phyloP scores from a whole-genome alignment of 768 basidiomycete species.

The Pholiota molesta region DNA sequence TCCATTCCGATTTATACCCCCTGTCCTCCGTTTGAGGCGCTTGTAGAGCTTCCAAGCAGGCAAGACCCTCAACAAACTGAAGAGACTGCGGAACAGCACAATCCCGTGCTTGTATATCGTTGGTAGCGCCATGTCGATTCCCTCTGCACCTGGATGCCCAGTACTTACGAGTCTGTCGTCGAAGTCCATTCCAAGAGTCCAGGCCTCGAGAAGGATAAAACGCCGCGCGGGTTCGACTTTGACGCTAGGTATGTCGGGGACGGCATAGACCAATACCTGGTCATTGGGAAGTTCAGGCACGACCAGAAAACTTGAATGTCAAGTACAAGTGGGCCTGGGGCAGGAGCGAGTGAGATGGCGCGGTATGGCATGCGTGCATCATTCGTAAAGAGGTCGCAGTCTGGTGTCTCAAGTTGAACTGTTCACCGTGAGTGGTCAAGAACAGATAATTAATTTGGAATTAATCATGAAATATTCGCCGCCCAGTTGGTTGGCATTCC shows the following conservation, averaged over 20 bases:
- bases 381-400: conserved; percentile 68
- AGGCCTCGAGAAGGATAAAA: conserved; percentile 76
- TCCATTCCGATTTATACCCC: conserved; percentile 31
- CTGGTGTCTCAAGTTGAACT: conserved; percentile 87
- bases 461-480: neutral
- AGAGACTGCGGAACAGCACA: conserved; percentile 78
- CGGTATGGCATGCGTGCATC: conserved; percentile 63
- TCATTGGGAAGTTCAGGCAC: conserved; percentile 71
- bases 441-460: neutral
- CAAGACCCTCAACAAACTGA: conserved; percentile 69
- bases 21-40: conserved; percentile 51
- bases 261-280: conserved; percentile 71
- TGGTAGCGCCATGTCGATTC: conserved; percentile 61
- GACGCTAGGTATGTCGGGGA: conserved; percentile 59
- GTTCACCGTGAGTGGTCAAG: neutral
- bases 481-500: neutral
- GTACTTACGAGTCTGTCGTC: conserved; percentile 14
- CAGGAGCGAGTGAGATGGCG: conserved; percentile 49
- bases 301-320: conserved; percentile 71
- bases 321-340: conserved; percentile 46
- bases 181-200: conserved; percentile 52
- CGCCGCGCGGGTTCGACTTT: conserved; percentile 71
- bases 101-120: conserved; percentile 88
- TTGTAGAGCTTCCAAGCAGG: conserved; percentile 78
- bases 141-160: conserved; percentile 23